Conservation (phyloP, 78 protist species). For the slime mould (Dictyostelium discoideum) region dicty_2.7 NC_007088.5:7801001-7801500, state of each 20-base stretch:
- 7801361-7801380: background rate
- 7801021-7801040: constrained; percentile 68
- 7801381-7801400: background rate
- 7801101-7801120: constrained; percentile 60
- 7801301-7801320: constrained; percentile 18
- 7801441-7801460: background rate
- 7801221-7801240: constrained; percentile 49
- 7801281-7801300: background rate
- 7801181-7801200: constrained; percentile 56
- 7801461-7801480: background rate
- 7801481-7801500: no score
- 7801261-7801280: constrained; percentile 38
- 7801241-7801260: constrained; percentile 12
- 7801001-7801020: constrained; percentile 79
- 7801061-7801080: constrained; percentile 72
- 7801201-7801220: constrained; percentile 71
- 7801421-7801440: background rate
- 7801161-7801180: constrained; percentile 55
- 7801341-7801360: background rate
- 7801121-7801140: constrained; percentile 53
- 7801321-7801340: constrained; percentile 36
- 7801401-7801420: background rate
- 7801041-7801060: constrained; percentile 77
- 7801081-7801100: constrained; percentile 57
- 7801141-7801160: constrained; percentile 78